Evolutionary conservation across 129 eudicot species (phyloP).

Genomic region (Smallanthus sonchifolius): DNA sequence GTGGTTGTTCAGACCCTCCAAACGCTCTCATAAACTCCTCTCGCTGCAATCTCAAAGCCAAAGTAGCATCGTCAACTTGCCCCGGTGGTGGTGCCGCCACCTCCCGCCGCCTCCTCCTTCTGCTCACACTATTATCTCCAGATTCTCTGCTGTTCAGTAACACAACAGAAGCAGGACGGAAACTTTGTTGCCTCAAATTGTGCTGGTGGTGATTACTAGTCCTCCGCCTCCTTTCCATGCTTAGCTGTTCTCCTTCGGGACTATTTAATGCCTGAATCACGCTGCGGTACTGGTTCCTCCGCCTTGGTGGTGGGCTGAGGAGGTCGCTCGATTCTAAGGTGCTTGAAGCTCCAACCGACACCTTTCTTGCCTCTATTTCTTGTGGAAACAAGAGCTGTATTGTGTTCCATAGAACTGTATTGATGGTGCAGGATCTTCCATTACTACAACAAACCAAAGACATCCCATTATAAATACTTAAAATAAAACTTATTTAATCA

Average conservation of each 20-base stretch:
- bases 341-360: constrained; percentile 27
- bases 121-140: constrained; percentile 32
- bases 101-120: constrained; percentile 31
- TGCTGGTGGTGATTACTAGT: constrained; percentile 18
- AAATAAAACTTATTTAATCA: not conserved
- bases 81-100: constrained; percentile 13
- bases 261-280: constrained; percentile 33
- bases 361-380: constrained; percentile 80
- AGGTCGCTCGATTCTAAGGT: constrained; percentile 7
- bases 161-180: constrained; percentile 32
- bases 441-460: constrained; percentile 43
- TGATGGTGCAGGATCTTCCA: constrained; percentile 77
- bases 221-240: constrained; percentile 38
- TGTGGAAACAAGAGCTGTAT: constrained; percentile 87
- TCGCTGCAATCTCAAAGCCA: constrained; percentile 84
- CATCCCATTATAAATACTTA: not conserved
- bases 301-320: constrained; percentile 37
- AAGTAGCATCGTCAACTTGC: constrained; percentile 81
- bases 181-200: constrained; percentile 34
- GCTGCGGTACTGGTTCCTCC: constrained; percentile 31
- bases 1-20: constrained; percentile 38
- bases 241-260: constrained; percentile 33
- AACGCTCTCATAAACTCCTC: constrained; percentile 75
- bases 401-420: constrained; percentile 97
- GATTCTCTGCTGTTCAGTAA: constrained; percentile 30